Base-by-base conservation (phyloP, 306 rosid genomes). In the Fagus crenata region DNA sequence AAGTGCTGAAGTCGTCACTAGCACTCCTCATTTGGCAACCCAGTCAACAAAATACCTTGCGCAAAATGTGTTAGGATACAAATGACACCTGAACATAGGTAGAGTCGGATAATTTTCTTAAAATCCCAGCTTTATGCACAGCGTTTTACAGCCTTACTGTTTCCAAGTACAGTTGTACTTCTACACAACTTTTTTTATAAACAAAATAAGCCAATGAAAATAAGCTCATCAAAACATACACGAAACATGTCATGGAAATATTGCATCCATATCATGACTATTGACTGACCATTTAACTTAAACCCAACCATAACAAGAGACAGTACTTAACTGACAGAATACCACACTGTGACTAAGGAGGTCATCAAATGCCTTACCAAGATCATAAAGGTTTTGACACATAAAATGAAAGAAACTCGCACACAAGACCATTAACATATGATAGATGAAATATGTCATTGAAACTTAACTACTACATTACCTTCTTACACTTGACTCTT, bases 401-500 rank as follows among this genome's bases (percentile, higher is more conserved):
- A 63, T 36, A 15, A 63, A 63, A 13, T 36, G 67, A 17, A 60
- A 60, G n/a, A 63, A 63, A 63, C 41, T 35, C 22, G 14, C 13
- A 37, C 12, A 22, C 7, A 53, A 9, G 6, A 17, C 31, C 51
- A 56, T 35, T 18, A 68, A 15, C 71, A 39, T 12, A 67, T 13
- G 28, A 37, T 15, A 43, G n/a, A 4, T 39, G 43, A 39, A 49
- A 46, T 8, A 32, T 32, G 7, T 5, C 40, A 67, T 28, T 33
- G 56, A 77, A 35, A 49, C 73, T 9, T 4, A 53, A 13, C 65
- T 17, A 80, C 15, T 49, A 75, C 71, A 22, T 32, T 90, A 90
- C 97, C 97, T 85, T 77, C 97, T 91, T 73, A 92, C 96, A 69
- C 97, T 90, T 6, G 97, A 92, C 81, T 92, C 96, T 82, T 92